Evolutionary conservation across 306 rosid species (phyloP).

Genomic region (Lagenaria siceraria): DNA sequence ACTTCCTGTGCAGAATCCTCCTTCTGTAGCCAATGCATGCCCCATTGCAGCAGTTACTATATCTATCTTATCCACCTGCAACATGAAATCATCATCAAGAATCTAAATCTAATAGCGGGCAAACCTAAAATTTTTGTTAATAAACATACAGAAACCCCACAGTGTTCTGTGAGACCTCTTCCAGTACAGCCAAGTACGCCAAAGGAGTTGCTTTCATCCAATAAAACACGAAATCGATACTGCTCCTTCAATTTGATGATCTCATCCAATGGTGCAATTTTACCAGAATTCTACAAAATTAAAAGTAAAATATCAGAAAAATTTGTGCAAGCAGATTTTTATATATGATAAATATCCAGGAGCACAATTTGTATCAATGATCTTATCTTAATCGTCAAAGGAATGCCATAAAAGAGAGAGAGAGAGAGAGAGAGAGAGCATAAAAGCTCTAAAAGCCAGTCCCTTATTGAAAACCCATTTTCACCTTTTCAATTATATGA

Average conservation of each 20-base stretch:
- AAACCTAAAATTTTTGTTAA: background rate
- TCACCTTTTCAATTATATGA: background rate
- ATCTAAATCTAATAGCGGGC: background rate
- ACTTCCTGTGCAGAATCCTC: conserved; percentile 98
- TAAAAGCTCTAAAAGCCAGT: background rate
- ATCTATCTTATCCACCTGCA: conserved; percentile 82
- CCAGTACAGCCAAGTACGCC: conserved; percentile 91
- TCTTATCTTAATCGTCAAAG: no score
- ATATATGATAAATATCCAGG: background rate
- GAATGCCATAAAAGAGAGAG: background rate
- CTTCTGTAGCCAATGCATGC: conserved; percentile 89
- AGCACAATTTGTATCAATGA: no score
- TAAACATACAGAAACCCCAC: conserved; percentile 60
- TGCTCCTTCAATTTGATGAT: conserved; percentile 88
- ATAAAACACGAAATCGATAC: conserved; percentile 65
- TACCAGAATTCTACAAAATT: conserved; percentile 79
- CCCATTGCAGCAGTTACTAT: conserved; percentile 97
- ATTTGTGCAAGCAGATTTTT: background rate
- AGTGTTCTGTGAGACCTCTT: conserved; percentile 84
- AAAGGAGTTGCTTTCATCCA: conserved; percentile 97
- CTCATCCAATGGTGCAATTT: conserved; percentile 81
- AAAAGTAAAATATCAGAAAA: background rate
- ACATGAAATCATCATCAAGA: conserved; percentile 22
- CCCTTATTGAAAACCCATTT: background rate
- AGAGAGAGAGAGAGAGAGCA: background rate